phyloP scores from a whole-genome alignment of 1,284 basidiomycete species.

The Vanrija pseudolonga region DNA sequence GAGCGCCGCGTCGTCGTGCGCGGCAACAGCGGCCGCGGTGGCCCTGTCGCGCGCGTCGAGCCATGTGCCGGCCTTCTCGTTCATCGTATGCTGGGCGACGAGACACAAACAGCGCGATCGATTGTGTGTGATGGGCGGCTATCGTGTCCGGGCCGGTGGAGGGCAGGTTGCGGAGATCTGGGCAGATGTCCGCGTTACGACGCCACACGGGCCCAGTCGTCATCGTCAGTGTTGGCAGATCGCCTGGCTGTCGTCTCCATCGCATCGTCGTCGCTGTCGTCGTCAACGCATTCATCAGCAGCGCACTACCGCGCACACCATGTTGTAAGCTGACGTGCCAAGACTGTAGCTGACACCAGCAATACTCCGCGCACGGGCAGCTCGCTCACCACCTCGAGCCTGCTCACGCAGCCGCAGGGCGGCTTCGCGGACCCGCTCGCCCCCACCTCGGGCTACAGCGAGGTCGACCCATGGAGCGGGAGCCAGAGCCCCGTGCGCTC shows the following conservation, averaged over 20 bases:
- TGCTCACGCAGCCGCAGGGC: conserved; percentile 4
- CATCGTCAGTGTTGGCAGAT: background rate
- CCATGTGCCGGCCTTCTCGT: conserved; percentile 21
- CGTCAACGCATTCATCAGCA: background rate
- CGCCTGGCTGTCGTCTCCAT: too few species aligned
- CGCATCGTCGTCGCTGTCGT: too few species aligned
- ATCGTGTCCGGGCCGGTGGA: too few species aligned
- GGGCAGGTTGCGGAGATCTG: background rate
- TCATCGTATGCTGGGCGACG: too few species aligned
- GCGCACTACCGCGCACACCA: conserved; percentile 9
- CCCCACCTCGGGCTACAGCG: conserved; percentile 51
- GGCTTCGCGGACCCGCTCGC: conserved; percentile 35
- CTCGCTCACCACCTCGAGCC: conserved; percentile 8
- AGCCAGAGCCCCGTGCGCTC: conserved; percentile 60
- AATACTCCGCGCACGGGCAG: conserved; percentile 33
- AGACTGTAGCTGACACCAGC: conserved; percentile 3
- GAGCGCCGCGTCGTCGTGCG: conserved; percentile 29
- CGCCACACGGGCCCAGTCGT: background rate
- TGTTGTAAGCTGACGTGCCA: conserved; percentile 28
- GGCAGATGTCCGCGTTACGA: background rate
- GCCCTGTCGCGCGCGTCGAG: conserved; percentile 24
- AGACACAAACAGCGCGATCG: too few species aligned
- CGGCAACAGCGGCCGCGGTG: conserved; percentile 30
- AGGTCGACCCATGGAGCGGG: conserved; percentile 81
- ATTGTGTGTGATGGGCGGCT: too few species aligned